These are phyloP conservation scores for Ambrosia trifida DNA, from an alignment of 129 eudicot genomes.

Conservation along the genomic window DNA sequence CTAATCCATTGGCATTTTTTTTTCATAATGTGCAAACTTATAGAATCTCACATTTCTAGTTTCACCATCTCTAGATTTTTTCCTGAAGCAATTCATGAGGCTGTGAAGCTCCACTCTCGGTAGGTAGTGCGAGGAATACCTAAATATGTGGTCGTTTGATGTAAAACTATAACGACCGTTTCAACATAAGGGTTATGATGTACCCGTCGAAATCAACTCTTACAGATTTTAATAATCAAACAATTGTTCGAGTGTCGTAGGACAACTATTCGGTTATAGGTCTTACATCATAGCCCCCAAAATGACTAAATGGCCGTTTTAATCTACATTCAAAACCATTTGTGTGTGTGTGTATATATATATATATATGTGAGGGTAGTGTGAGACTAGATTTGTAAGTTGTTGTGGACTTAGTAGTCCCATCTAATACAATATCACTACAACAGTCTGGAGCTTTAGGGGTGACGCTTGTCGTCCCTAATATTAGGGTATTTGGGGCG, in stretches of 20 bases:
- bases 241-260: neutral
- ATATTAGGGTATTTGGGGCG: no score
- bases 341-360: no score
- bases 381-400: no score
- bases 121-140: neutral
- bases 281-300: neutral
- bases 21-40: no score
- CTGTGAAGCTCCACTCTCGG: neutral
- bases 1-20: no score
- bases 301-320: neutral
- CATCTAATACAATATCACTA: no score
- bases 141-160: neutral
- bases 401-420: no score
- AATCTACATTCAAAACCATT: neutral
- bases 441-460: no score
- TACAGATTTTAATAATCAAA: neutral
- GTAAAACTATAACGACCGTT: neutral
- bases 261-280: neutral
- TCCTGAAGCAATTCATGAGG: neutral
- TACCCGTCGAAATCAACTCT: neutral
- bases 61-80: no score
- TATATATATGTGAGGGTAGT: no score
- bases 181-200: neutral
- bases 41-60: no score
- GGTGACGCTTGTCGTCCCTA: no score